These are phyloP conservation scores for Venturia nashicola DNA, from an alignment of 2,329 filamentous ascomycete species.

Conservation along the genomic window DNA sequence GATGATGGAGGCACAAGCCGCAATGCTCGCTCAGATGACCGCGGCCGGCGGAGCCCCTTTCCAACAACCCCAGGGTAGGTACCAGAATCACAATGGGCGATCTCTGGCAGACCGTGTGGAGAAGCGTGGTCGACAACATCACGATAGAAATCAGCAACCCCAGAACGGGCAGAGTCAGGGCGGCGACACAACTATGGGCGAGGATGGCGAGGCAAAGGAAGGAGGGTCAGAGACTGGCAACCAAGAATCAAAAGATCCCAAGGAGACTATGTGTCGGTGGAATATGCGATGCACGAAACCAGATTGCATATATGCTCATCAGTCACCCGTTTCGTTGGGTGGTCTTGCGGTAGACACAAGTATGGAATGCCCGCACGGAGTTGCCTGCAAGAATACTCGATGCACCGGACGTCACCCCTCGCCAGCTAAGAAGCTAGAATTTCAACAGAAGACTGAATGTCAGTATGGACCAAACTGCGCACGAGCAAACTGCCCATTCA, in stretches of 20 bases:
- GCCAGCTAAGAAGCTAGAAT: conserved; percentile 64
- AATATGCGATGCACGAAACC: conserved; percentile 80
- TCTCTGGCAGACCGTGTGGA: conserved; percentile 67
- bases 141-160: conserved; percentile 38
- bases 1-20: conserved; percentile 52
- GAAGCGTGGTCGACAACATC: conserved; percentile 13
- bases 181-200: conserved; percentile 14
- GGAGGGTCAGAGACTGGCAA: conserved; percentile 31
- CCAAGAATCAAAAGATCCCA: conserved; percentile 31
- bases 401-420: conserved; percentile 88
- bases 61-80: conserved; percentile 42
- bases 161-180: conserved; percentile 38
- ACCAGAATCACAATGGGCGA: conserved; percentile 32
- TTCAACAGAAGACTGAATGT: conserved; percentile 77
- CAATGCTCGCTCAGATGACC: conserved; percentile 65
- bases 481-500: conserved; percentile 77
- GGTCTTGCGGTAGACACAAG: conserved; percentile 65
- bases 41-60: conserved; percentile 22
- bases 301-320: conserved; percentile 87
- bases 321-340: conserved; percentile 78
- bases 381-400: conserved; percentile 90
- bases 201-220: conserved; percentile 24
- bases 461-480: conserved; percentile 87
- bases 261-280: conserved; percentile 69
- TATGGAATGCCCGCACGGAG: conserved; percentile 73